phyloP scores from a whole-genome alignment of 176 grass and related monocot species.

The maize (Zea mays) region Zm-B73-REFERENCE-NAM-5.0 NC_050105.1:144324001-144324500 shows the following conservation, averaged over 20 bases:
- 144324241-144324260: neutral
- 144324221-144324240: too few relatives aligned
- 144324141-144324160: too few relatives aligned
- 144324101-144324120: too few relatives aligned
- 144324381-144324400: constrained; percentile 10
- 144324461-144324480: neutral
- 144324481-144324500: constrained; percentile 16
- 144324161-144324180: too few relatives aligned
- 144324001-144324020: constrained; percentile 95
- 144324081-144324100: constrained; percentile 21
- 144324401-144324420: constrained; percentile 31
- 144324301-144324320: constrained; percentile 35
- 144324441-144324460: neutral
- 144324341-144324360: constrained; percentile 96
- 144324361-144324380: constrained; percentile 57
- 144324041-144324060: constrained; percentile 92
- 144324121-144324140: too few relatives aligned
- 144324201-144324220: too few relatives aligned
- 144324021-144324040: constrained; percentile 75
- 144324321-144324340: constrained; percentile 96
- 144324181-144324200: too few relatives aligned
- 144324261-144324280: constrained; percentile 5
- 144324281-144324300: neutral
- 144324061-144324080: constrained; percentile 71
- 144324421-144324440: constrained; percentile 1